Base-by-base conservation (phyloP, 2,329 filamentous ascomycete genomes). In the Cytospora piceicola region DNA sequence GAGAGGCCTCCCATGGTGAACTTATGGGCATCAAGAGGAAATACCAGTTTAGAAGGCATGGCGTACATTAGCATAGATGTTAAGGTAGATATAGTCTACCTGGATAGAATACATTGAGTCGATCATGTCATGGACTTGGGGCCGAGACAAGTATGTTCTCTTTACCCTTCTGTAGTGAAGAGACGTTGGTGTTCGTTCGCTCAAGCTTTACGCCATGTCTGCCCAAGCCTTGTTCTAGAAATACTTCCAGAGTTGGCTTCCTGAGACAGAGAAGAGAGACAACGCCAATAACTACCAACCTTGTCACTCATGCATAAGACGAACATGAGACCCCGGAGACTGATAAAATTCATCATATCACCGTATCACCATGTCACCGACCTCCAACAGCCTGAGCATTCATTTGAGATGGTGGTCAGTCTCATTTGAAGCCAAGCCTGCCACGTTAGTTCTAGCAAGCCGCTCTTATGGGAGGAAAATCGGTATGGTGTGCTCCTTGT, bases 51-150 rank as follows among this genome's bases (percentile, higher is more conserved):
- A 61, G 54, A 65, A 34, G 53, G 49, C 20, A 51, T 56, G 34
- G 36, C 52, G 30, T 55, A 58, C 36, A 57, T 15, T n/a, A 59
- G 15, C 32, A 55, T 53, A 61, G 51, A 36, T 46, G 61, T 55
- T 58, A 54, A 51, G 49, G 30, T 58, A 58, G 62, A 64, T 54
- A 53, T 24, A 52, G n/a, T 27, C 30, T 39, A 59, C 22, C 58
- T 36, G 30, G 17, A 42, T 39, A 56, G 39, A 30, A 42, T 39
- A 17, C 27, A 62, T 20, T 49, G 15, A 64, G 15, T 24, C 15
- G 42, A 51, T 34, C 54, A 65, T 58, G 29, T 53, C n/a, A 34
- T 17, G 22, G 58, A 20, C 30, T 11, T 11, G 24, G 54, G 54
- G 17, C 32, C 42, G 7, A 15, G 11, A 27, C n/a, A 24, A 30